These are phyloP conservation scores for Ceratocystis destructans DNA, from an alignment of 2,329 filamentous ascomycete genomes.

Conservation along the genomic window DNA sequence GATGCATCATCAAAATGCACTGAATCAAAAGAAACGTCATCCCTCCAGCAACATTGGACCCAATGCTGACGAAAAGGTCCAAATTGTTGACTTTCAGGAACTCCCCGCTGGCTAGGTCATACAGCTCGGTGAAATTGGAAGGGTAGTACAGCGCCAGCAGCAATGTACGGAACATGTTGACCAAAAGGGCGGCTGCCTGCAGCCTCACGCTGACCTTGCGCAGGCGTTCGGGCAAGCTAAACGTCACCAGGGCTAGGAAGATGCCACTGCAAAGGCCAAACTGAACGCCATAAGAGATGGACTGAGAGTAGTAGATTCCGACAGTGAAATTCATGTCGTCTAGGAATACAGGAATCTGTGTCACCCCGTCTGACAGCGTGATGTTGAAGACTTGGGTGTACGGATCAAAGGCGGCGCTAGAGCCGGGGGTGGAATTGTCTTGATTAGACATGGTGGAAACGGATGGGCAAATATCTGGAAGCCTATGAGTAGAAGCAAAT, in stretches of 20 bases:
- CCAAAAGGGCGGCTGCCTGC: slow-evolving; percentile 46
- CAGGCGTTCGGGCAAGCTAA: slow-evolving; percentile 54
- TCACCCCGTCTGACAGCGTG: not conserved
- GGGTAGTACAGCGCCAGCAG: slow-evolving; percentile 47
- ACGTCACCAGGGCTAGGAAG: slow-evolving; percentile 48
- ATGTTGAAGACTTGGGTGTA: slow-evolving; percentile 2
- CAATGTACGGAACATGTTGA: slow-evolving; percentile 46
- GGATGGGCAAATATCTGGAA: not conserved
- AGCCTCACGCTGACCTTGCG: slow-evolving; percentile 50
- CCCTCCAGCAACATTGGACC: slow-evolving; percentile 31
- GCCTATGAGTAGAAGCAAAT: no score
- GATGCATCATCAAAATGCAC: slow-evolving; percentile 37
- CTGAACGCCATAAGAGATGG: slow-evolving; percentile 56
- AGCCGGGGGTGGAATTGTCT: not conserved
- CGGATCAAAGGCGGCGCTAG: not conserved
- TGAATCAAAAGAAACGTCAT: slow-evolving; percentile 30
- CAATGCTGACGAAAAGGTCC: slow-evolving; percentile 29
- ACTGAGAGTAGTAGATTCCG: slow-evolving; percentile 26
- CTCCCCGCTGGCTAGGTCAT: slow-evolving; percentile 44
- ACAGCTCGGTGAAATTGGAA: slow-evolving; percentile 47
- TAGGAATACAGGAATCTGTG: not conserved
- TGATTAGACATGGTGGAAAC: not conserved
- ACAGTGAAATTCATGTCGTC: slow-evolving; percentile 26
- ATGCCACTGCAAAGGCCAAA: slow-evolving; percentile 54
- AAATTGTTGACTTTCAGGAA: slow-evolving; percentile 32